These are phyloP conservation scores for Toxicodendron radicans DNA, from an alignment of 345 rosid species.

Conservation along the genomic window DNA sequence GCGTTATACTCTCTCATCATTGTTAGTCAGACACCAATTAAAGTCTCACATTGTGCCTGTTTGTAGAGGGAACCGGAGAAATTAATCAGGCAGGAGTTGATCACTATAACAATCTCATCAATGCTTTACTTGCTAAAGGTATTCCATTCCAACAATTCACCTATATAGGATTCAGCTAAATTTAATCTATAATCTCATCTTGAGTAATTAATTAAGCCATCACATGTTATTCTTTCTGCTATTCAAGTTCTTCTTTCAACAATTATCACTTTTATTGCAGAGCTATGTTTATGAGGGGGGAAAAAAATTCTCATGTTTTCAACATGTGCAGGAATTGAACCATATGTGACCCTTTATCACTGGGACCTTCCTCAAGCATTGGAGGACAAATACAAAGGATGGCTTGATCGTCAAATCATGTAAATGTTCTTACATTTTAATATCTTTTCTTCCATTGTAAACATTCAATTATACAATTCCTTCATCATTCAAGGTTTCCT, in stretches of 20 bases:
- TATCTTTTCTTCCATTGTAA: background rate
- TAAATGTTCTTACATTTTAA: constrained; percentile 21
- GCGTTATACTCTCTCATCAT: background rate
- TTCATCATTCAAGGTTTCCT: background rate
- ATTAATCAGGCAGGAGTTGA: constrained; percentile 91
- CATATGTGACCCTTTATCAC: constrained; percentile 86
- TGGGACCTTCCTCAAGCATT: constrained; percentile 99
- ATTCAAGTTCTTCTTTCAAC: no score
- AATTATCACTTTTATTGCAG: background rate
- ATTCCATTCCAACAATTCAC: background rate
- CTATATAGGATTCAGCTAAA: background rate
- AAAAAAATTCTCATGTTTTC: background rate
- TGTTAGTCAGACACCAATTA: background rate
- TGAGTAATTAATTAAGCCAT: background rate
- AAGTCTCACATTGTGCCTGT: background rate
- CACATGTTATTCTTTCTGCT: no score
- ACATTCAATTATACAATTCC: background rate
- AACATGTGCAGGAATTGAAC: constrained; percentile 67
- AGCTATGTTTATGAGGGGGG: background rate
- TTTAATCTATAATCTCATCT: background rate
- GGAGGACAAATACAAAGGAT: constrained; percentile 73
- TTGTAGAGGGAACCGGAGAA: constrained; percentile 69
- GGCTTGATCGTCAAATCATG: constrained; percentile 79
- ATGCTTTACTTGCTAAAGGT: constrained; percentile 83
- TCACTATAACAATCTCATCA: constrained; percentile 78